Conservation (phyloP, 805 yeast genomes). For the Priceomyces carsonii region DNA sequence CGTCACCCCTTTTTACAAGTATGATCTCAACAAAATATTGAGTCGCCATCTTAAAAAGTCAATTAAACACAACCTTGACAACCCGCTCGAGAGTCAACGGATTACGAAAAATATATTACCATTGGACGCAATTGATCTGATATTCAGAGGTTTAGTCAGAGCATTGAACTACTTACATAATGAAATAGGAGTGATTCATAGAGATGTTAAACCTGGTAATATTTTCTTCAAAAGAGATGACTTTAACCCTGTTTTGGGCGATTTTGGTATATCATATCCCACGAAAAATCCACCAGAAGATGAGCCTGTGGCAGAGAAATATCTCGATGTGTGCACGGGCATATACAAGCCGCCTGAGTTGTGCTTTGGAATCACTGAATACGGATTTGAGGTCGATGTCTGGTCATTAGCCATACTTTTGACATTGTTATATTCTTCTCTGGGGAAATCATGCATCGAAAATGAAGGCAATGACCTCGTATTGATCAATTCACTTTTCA, state of each 20-base stretch:
- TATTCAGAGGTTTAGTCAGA: conserved; percentile 18
- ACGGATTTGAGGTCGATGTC: conserved; percentile 59
- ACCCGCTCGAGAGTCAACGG: conserved; percentile 16
- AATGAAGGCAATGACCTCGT: conserved; percentile 56
- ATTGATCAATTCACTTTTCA: conserved; percentile 55
- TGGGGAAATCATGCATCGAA: conserved; percentile 32
- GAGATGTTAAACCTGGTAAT: conserved; percentile 43
- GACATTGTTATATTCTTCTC: conserved; percentile 47
- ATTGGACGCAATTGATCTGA: conserved; percentile 9
- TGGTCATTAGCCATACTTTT: conserved; percentile 72
- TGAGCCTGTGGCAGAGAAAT: conserved; percentile 44
- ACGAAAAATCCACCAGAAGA: conserved; percentile 15
- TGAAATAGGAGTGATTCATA: conserved; percentile 34
- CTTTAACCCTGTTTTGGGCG: conserved; percentile 46
- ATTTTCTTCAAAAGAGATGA: conserved; percentile 25
- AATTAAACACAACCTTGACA: conserved; percentile 24
- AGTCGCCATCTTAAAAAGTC: conserved; percentile 17
- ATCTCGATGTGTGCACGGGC: conserved; percentile 66
- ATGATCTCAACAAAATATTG: conserved; percentile 26
- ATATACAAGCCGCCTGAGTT: conserved; percentile 75
- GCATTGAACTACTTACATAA: conserved; percentile 31
- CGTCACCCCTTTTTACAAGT: conserved; percentile 32
- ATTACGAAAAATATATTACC: conserved; percentile 15
- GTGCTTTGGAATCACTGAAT: conserved; percentile 57
- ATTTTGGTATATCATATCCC: conserved; percentile 59